phyloP scores from a whole-genome alignment of 768 basidiomycete genomes.

The Phylloporus arenicola region DNA sequence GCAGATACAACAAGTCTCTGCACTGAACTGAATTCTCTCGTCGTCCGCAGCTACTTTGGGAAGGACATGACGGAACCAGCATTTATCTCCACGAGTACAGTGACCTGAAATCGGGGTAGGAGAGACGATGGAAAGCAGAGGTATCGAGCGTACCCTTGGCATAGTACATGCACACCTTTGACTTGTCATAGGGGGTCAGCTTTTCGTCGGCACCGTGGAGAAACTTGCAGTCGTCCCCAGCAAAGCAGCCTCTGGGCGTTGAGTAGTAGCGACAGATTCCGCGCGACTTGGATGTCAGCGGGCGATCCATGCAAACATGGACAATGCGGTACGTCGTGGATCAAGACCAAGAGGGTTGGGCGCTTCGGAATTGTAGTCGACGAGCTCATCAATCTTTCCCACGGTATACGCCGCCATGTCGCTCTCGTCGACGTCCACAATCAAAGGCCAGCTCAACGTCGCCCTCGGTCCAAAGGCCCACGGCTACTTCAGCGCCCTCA shows the following conservation, averaged over 20 bases:
- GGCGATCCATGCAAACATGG: conserved; percentile 42
- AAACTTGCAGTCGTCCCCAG: conserved; percentile 70
- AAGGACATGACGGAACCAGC: conserved; percentile 68
- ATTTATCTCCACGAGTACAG: conserved; percentile 62
- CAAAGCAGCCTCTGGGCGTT: conserved; percentile 62
- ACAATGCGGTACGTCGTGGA: conserved; percentile 7
- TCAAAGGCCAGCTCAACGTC: conserved; percentile 61
- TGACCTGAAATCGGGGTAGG: conserved; percentile 42
- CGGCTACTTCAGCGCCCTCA: conserved; percentile 59
- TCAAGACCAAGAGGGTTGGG: not conserved
- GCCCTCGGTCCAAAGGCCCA: conserved; percentile 58
- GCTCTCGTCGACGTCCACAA: conserved; percentile 65
- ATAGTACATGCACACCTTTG: conserved; percentile 65
- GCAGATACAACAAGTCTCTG: conserved; percentile 65
- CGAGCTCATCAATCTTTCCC: conserved; percentile 11
- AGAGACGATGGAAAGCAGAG: not conserved
- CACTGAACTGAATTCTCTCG: conserved; percentile 29
- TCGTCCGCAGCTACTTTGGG: conserved; percentile 18
- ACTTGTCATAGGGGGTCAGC: conserved; percentile 65
- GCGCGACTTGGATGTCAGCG: conserved; percentile 63
- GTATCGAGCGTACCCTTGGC: conserved; percentile 41
- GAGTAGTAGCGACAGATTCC: conserved; percentile 68
- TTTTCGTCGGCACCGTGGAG: conserved; percentile 51
- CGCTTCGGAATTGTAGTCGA: not conserved
- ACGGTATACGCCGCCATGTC: conserved; percentile 46